phyloP scores from a whole-genome alignment of 169 alveolate genomes.

The Babesia sp. region DNA sequence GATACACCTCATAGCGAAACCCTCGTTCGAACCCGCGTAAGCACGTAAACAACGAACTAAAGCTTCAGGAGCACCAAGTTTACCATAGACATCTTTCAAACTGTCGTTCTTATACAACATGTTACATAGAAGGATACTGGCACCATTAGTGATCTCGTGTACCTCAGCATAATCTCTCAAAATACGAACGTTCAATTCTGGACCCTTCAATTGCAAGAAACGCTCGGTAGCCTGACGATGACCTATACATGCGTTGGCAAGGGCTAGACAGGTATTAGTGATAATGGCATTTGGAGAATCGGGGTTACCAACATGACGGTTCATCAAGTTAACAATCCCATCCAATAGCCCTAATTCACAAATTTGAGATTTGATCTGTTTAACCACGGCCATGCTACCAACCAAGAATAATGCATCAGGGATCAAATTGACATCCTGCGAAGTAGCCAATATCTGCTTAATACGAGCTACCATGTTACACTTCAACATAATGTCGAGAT shows the following conservation, averaged over 20 bases:
- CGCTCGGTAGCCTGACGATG: conserved; percentile 77
- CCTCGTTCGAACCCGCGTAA: conserved; percentile 78
- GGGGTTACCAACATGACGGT: conserved; percentile 72
- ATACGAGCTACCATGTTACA: conserved; percentile 70
- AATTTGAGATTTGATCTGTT: conserved; percentile 78
- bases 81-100: conserved; percentile 83
- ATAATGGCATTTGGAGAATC: conserved; percentile 73
- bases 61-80: conserved; percentile 86
- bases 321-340: conserved; percentile 66
- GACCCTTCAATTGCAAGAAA: conserved; percentile 84
- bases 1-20: conserved; percentile 81
- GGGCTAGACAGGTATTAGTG: conserved; percentile 87
- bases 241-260: conserved; percentile 87
- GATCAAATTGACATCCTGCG: conserved; percentile 68
- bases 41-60: conserved; percentile 79
- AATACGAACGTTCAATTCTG: conserved; percentile 80
- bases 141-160: conserved; percentile 87
- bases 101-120: conserved; percentile 83
- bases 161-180: conserved; percentile 74
- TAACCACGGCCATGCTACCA: conserved; percentile 83
- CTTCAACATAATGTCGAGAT: conserved; percentile 75
- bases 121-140: conserved; percentile 84
- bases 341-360: conserved; percentile 77
- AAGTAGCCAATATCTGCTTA: conserved; percentile 38
- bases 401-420: conserved; percentile 84